These are phyloP conservation scores for Atkinsonella hypoxylon DNA, from an alignment of 2,329 filamentous ascomycete species.

Conservation along the genomic window DNA sequence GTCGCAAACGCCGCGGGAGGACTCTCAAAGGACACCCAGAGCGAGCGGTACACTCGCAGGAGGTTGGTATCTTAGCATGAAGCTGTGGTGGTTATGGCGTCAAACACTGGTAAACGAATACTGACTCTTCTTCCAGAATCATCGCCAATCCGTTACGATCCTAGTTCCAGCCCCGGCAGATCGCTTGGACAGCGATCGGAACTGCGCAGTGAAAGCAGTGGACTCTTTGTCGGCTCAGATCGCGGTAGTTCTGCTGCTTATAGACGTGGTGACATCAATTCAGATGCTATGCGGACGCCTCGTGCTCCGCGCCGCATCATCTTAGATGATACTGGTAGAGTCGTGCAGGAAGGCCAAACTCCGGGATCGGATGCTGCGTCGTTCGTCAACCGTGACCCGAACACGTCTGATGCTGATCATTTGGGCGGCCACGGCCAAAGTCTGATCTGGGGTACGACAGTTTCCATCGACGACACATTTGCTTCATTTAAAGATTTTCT, in stretches of 20 bases:
- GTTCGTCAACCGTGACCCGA: conserved; percentile 56
- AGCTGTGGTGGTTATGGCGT: neutral
- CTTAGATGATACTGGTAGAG: conserved; percentile 45
- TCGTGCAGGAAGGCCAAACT: conserved; percentile 39
- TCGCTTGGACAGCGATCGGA: conserved; percentile 53
- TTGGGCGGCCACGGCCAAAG: conserved; percentile 72
- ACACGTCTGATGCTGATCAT: conserved; percentile 82
- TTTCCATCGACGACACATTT: conserved; percentile 84
- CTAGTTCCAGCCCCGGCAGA: conserved; percentile 77
- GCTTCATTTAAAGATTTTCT: conserved; percentile 84
- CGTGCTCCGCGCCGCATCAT: conserved; percentile 42
- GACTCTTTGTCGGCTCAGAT: conserved; percentile 64
- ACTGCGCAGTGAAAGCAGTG: conserved; percentile 72
- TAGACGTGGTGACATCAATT: conserved; percentile 77
- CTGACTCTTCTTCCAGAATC: conserved; percentile 49
- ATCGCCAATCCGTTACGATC: conserved; percentile 81
- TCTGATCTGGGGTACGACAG: conserved; percentile 94
- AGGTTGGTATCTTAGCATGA: conserved; percentile 35
- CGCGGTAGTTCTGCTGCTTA: conserved; percentile 37
- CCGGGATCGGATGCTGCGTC: conserved; percentile 47
- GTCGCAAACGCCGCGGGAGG: conserved; percentile 36
- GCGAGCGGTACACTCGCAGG: conserved; percentile 49
- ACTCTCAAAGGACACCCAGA: conserved; percentile 57
- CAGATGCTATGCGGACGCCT: conserved; percentile 53
- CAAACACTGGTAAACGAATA: neutral